phyloP scores from a whole-genome alignment of 257 asterid genomes.

The Lithospermum erythrorhizon region DNA sequence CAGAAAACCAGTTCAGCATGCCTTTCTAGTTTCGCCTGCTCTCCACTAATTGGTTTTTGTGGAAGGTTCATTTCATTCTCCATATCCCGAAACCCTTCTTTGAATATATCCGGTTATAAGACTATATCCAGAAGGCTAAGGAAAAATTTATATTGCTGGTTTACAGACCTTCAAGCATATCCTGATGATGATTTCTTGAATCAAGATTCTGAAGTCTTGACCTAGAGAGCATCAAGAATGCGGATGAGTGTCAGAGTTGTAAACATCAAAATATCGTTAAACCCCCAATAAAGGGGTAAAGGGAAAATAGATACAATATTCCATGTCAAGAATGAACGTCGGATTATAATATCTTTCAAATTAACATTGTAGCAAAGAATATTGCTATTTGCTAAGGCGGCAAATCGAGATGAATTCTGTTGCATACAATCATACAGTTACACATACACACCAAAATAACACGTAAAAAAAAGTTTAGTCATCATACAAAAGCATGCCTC shows the following conservation, averaged over 20 bases:
- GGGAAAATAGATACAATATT: no score
- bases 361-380: no score
- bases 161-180: conserved; percentile 35
- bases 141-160: not conserved
- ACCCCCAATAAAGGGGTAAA: no score
- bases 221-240: conserved; percentile 26
- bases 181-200: conserved; percentile 22
- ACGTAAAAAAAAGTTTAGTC: no score
- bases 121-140: not conserved
- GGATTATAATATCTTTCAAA: no score
- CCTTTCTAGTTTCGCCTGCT: conserved; percentile 34
- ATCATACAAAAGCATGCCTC: not conserved
- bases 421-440: no score
- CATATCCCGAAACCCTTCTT: conserved; percentile 36
- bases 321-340: no score
- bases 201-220: conserved; percentile 27
- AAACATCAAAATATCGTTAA: no score
- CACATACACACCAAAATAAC: no score
- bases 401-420: no score
- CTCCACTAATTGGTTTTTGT: conserved; percentile 24
- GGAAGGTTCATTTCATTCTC: conserved; percentile 20
- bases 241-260: not conserved
- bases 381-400: no score
- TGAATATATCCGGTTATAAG: conserved; percentile 8
- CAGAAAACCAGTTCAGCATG: conserved; percentile 16